Evolutionary conservation across 768 basidiomycete species (phyloP).

Genomic region (Boletus speciosus): DNA sequence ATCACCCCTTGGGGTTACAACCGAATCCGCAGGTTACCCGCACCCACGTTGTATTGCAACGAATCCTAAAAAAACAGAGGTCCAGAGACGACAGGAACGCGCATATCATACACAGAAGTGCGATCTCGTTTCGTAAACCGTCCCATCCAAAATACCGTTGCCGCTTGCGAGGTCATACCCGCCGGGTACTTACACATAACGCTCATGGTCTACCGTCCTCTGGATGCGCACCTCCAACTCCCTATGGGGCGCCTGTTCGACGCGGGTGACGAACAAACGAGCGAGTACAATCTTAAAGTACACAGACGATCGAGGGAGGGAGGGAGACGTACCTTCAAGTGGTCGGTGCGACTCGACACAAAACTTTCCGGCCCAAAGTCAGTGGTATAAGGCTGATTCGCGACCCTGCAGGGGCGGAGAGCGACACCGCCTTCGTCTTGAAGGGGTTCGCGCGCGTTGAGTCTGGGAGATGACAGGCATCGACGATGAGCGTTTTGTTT

Average conservation of each 20-base stretch:
- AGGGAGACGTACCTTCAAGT: constrained; percentile 2
- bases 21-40: too few relatives aligned
- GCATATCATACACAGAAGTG: too few relatives aligned
- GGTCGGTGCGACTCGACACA: background rate
- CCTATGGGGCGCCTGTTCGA: background rate
- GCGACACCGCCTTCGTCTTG: constrained; percentile 34
- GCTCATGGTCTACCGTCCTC: constrained; percentile 8
- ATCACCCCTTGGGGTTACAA: too few relatives aligned
- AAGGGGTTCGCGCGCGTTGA: constrained; percentile 43
- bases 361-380: background rate
- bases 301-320: background rate
- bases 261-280: background rate
- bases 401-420: constrained; percentile 40
- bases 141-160: too few relatives aligned
- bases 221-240: constrained; percentile 11
- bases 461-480: constrained; percentile 21
- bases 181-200: too few relatives aligned
- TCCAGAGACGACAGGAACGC: too few relatives aligned
- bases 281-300: background rate
- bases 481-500: constrained; percentile 1
- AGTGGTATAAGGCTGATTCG: background rate
- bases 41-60: too few relatives aligned
- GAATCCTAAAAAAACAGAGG: too few relatives aligned
- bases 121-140: too few relatives aligned
- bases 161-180: too few relatives aligned